These are phyloP conservation scores for Santalum album DNA, from an alignment of 164 flowering plant genomes.

Conservation along the genomic window DNA sequence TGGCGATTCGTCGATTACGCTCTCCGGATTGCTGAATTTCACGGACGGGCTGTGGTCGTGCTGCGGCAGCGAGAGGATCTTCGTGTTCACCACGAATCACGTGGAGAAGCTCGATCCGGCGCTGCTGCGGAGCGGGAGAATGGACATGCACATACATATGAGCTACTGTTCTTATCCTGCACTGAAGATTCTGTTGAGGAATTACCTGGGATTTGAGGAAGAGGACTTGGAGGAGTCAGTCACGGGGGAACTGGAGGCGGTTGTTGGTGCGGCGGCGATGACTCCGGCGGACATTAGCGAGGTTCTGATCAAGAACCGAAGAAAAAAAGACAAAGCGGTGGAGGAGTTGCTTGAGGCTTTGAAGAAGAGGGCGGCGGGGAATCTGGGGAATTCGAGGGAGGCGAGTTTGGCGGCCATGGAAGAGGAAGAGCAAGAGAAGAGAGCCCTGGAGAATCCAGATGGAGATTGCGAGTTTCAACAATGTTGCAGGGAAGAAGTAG, in stretches of 20 bases:
- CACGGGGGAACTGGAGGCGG: conserved; percentile 27
- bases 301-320: conserved; percentile 63
- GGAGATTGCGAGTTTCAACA: too few species aligned
- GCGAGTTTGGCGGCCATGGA: conserved; percentile 16
- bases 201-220: conserved; percentile 45
- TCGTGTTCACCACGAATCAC: conserved; percentile 92
- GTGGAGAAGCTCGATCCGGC: conserved; percentile 89
- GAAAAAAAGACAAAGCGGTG: conserved; percentile 41
- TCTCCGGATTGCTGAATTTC: conserved; percentile 79
- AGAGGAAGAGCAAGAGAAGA: conserved; percentile 65
- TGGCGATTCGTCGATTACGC: conserved; percentile 33
- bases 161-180: conserved; percentile 52
- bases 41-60: conserved; percentile 94
- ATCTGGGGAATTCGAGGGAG: conserved; percentile 8
- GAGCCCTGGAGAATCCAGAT: conserved; percentile 48
- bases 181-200: conserved; percentile 57
- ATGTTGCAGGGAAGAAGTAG: too few species aligned
- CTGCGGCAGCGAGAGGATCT: conserved; percentile 83
- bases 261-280: conserved; percentile 54
- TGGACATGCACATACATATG: conserved; percentile 89
- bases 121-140: conserved; percentile 67
- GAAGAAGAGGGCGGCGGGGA: conserved; percentile 34
- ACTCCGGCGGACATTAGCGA: conserved; percentile 91
- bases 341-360: conserved; percentile 40
- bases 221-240: conserved; percentile 27